A percentile compares a stretch with the other conserved stretches of the same genome.
Conservation (phyloP, 495 filamentous ascomycete species). For the Xylaria sp. region DNA sequence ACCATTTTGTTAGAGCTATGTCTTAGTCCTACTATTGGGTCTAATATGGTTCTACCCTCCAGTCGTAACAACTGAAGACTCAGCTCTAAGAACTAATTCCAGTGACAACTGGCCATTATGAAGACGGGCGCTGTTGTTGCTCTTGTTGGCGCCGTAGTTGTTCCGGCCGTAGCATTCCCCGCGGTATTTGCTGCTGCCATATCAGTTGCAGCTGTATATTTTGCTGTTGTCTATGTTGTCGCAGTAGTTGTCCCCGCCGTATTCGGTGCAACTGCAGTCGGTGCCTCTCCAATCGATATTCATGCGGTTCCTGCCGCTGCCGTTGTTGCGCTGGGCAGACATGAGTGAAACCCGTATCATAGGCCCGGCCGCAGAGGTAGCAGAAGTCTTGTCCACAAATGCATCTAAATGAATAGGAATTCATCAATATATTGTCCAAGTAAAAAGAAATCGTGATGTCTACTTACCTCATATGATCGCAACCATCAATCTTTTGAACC, state of each 20-base stretch:
- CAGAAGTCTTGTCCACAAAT: slow-evolving; percentile 8
- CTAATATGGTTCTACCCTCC: not conserved
- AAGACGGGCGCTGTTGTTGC: not conserved
- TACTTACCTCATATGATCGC: slow-evolving; percentile 23
- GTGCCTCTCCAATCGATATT: not conserved
- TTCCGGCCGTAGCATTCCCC: no score
- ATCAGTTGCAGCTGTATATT: no score
- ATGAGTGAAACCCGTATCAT: not conserved
- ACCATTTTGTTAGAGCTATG: not conserved
- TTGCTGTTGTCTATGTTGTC: not conserved
- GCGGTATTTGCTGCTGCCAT: not conserved
- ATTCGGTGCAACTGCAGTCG: not conserved
- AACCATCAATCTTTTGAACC: slow-evolving; percentile 18
- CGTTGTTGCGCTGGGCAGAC: not conserved
- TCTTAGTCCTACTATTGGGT: not conserved
- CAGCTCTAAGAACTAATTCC: not conserved
- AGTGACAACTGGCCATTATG: not conserved
- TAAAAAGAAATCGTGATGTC: not conserved
- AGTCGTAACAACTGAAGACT: not conserved
- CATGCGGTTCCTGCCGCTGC: not conserved
- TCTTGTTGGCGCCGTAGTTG: not conserved
- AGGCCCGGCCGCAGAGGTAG: slow-evolving; percentile 18
- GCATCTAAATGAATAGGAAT: not conserved
- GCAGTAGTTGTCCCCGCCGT: not conserved
- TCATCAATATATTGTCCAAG: not conserved